Conservation (phyloP, 768 basidiomycete genomes). For the Clitopilus hobsonii region DNA sequence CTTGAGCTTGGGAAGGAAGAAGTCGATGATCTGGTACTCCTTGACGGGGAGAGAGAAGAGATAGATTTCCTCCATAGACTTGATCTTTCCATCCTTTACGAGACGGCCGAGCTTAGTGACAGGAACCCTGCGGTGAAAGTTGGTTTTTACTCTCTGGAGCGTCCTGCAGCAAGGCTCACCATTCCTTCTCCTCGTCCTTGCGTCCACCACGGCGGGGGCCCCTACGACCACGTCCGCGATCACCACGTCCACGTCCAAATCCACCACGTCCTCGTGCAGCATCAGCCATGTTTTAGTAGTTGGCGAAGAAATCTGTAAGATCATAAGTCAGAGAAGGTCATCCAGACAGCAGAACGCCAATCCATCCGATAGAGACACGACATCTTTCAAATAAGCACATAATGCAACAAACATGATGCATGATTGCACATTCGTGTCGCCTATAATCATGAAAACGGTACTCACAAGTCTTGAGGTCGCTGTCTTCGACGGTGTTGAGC, state of each 20-base stretch:
- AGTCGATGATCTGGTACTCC: constrained; percentile 99
- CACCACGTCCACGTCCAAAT: constrained; percentile 89
- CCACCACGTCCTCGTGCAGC: constrained; percentile 65
- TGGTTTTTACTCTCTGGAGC: constrained; percentile 4
- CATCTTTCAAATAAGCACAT: constrained; percentile 5
- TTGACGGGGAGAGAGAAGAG: constrained; percentile 99
- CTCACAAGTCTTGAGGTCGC: constrained; percentile 35
- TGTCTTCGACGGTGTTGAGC: constrained; percentile 32
- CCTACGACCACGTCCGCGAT: constrained; percentile 82
- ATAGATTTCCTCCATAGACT: constrained; percentile 99
- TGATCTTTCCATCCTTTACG: constrained; percentile 99
- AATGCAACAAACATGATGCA: constrained; percentile 1
- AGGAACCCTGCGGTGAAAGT: constrained; percentile 64
- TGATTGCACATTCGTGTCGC: constrained; percentile 3
- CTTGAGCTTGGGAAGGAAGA: constrained; percentile 98
- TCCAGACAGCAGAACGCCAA: constrained; percentile 33
- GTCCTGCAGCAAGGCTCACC: constrained; percentile 49
- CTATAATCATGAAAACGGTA: constrained; percentile 13
- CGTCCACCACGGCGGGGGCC: constrained; percentile 93
- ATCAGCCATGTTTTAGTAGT: constrained; percentile 68
- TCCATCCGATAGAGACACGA: constrained; percentile 38
- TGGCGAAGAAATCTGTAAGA: constrained; percentile 14
- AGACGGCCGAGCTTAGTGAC: constrained; percentile 99
- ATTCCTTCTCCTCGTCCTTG: constrained; percentile 99
- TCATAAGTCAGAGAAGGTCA: constrained; percentile 29